Evolutionary conservation across 2,329 filamentous ascomycete species (phyloP), one percentile per base, ranked within the genome.

Genomic region (Alternaria angustiovoidea): DNA sequence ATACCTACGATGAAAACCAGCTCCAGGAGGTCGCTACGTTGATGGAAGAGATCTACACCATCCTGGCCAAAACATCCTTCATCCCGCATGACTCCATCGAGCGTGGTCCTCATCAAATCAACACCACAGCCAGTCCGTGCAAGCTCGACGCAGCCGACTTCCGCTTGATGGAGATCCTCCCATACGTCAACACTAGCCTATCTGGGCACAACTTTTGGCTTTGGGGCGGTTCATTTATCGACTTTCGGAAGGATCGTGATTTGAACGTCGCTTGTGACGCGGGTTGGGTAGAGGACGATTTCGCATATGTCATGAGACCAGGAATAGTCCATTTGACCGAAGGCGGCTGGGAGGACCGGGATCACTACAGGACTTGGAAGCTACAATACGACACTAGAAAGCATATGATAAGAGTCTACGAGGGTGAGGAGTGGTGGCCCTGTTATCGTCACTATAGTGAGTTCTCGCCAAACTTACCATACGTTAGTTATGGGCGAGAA

Each of bases 91-190:
- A 62, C 22, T 57, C 59, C 11, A 62, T 66, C 44, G 32, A 48
- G 18, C 44, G 59, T 4, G 66, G 66, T 16, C 64, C 61, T 11
- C 66, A 69, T 26, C 34, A 49, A 1, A 60, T 69, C 46, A 69
- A 67, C 22, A 36, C 28, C 2, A 65, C 64, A 9, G 57, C 57
- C 7, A 48, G 59, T 20, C 18, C 51, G 3, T 69, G 62, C 44
- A 60, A 54, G 38, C 63, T 48, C 12, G 44, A 53, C 8, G 49
- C 57, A 14, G 49, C 57, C 6, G 62, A 62, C 7, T 46, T 67
- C 32, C 62, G 61, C 11, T 48, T 69, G 2, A 61, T 66, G 57
- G 58, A 69, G 6, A 44, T 69, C 4, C 32, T 69, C 34, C 66
- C 64, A 2, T 67, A 68, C 26, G 61, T 68, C 5, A 62, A 65